Percentiles rank a stretch among this genome's conserved stretches.
Conservation (phyloP, 2,329 filamentous ascomycete species). For the Monilinia fructigena region DNA sequence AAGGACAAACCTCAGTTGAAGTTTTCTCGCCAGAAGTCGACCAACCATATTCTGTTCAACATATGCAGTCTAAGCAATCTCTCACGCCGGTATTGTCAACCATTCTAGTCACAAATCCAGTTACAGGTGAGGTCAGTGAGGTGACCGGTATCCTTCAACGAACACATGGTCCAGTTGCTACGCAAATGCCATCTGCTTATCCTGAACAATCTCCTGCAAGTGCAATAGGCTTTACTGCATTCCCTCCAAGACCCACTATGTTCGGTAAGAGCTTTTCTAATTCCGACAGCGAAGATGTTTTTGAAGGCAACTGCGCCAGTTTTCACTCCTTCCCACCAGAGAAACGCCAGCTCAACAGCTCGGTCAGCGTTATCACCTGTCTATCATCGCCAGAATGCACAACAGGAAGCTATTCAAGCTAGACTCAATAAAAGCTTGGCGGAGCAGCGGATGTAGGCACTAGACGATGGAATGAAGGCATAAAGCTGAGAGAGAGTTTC, state of each 20-base stretch:
- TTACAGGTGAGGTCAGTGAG: constrained; percentile 21
- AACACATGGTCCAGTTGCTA: constrained; percentile 23
- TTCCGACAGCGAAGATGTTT: not conserved
- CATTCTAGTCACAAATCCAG: constrained; percentile 23
- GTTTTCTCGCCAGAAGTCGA: not conserved
- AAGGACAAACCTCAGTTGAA: not conserved
- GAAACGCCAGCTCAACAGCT: not conserved
- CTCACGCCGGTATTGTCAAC: constrained; percentile 18
- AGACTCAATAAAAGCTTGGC: constrained; percentile 27
- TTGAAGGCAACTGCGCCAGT: constrained; percentile 23
- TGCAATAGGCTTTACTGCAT: not conserved
- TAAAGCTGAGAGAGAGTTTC: not conserved
- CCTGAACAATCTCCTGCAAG: not conserved
- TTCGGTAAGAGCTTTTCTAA: not conserved
- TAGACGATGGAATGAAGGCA: not conserved
- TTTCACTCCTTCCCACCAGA: constrained; percentile 20
- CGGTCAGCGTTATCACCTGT: constrained; percentile 26
- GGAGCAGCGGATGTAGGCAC: not conserved
- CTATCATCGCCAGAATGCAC: constrained; percentile 18
- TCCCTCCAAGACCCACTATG: constrained; percentile 9
- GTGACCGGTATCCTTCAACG: constrained; percentile 24
- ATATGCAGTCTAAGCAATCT: not conserved
- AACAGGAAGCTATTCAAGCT: constrained; percentile 22
- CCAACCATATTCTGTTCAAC: not conserved
- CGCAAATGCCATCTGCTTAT: constrained; percentile 18